These are phyloP conservation scores for Aspergillus aculeatus DNA, from an alignment of 2,329 filamentous ascomycete species.

Conservation along the genomic window DNA sequence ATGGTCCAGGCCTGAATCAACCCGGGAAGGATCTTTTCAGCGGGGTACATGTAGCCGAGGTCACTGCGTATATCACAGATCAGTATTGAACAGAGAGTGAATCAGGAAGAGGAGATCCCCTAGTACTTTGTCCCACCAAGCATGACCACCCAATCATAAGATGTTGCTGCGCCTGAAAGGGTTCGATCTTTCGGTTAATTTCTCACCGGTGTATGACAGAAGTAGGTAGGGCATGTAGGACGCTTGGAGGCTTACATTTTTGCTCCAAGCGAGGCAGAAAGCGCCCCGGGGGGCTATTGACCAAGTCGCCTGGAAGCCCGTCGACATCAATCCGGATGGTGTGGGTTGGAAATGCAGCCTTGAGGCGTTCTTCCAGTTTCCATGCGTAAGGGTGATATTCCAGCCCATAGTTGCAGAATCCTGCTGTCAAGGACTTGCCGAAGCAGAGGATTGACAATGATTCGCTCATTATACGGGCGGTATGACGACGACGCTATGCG, in stretches of 20 bases:
- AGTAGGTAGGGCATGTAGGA: neutral
- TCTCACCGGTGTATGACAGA: neutral
- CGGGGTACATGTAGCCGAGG: conserved; percentile 41
- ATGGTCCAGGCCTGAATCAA: conserved; percentile 54
- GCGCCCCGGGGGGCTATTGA: conserved; percentile 30
- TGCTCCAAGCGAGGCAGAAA: conserved; percentile 33
- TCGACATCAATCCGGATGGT: conserved; percentile 47
- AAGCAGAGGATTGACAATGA: conserved; percentile 56
- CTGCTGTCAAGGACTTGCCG: conserved; percentile 63
- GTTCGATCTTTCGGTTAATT: neutral
- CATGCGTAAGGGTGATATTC: conserved; percentile 55
- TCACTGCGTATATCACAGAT: conserved; percentile 39
- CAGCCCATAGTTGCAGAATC: conserved; percentile 49
- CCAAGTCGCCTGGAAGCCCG: conserved; percentile 55
- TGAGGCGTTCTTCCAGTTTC: conserved; percentile 50
- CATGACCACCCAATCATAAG: conserved; percentile 62
- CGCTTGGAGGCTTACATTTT: conserved; percentile 20
- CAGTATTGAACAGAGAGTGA: neutral
- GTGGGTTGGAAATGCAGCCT: conserved; percentile 46
- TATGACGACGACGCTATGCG: neutral
- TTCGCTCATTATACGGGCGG: conserved; percentile 9
- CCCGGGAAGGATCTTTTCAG: conserved; percentile 49
- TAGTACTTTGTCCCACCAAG: conserved; percentile 61
- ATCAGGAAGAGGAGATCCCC: neutral
- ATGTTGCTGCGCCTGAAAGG: conserved; percentile 7